Conservation (phyloP, 495 filamentous ascomycete genomes). For the Lepraria neglecta region DNA sequence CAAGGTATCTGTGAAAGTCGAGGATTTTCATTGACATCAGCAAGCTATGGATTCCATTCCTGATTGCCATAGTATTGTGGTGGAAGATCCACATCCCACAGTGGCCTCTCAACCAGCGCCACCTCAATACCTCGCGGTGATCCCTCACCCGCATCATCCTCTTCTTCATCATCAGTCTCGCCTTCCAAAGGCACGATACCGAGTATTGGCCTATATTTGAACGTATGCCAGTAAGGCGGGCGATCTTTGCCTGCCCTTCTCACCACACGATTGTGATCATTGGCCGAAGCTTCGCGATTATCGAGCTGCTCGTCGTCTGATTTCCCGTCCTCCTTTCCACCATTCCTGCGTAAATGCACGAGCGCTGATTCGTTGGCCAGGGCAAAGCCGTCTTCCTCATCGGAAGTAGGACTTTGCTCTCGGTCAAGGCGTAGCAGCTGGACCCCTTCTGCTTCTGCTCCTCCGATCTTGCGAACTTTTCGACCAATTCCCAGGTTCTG, state of each 20-base stretch:
- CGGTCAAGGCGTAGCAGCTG: conserved; percentile 23
- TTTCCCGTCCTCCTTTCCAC: conserved; percentile 38
- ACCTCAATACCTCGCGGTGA: conserved; percentile 56
- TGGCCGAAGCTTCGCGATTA: conserved; percentile 25
- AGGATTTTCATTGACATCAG: no score
- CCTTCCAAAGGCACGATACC: conserved; percentile 68
- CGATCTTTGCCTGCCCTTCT: conserved; percentile 21
- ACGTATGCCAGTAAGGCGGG: conserved; percentile 65
- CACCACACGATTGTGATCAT: conserved; percentile 24
- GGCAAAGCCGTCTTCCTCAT: conserved; percentile 7
- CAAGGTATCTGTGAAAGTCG: no score
- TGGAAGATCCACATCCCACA: conserved; percentile 76
- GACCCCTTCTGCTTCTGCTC: conserved; percentile 38
- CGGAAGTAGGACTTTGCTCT: conserved; percentile 33
- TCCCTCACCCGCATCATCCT: conserved; percentile 28
- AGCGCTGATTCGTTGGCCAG: not conserved
- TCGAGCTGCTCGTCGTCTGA: conserved; percentile 27
- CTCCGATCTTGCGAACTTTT: conserved; percentile 48
- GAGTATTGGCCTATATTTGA: conserved; percentile 85
- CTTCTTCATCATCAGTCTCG: conserved; percentile 27
- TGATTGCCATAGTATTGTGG: conserved; percentile 64
- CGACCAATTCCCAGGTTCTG: conserved; percentile 51
- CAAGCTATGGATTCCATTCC: conserved; percentile 42
- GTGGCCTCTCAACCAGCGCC: conserved; percentile 77
- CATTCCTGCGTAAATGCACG: conserved; percentile 31